phyloP scores from a whole-genome alignment of 805 yeast species.

The Yarrowia yakushimensis region DNA sequence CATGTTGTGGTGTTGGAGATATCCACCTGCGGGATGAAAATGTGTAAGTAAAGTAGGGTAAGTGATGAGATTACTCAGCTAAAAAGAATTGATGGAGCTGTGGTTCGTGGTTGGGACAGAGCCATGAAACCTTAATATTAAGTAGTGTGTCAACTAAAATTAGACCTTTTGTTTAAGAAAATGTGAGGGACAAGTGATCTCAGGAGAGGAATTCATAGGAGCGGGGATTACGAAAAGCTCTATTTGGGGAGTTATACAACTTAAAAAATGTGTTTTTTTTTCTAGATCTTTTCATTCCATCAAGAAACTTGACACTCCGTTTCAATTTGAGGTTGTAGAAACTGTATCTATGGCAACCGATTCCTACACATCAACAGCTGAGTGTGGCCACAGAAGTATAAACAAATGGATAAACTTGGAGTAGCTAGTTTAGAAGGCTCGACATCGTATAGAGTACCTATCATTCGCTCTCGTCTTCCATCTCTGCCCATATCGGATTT shows the following conservation, averaged over 20 bases:
- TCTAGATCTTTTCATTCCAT: not conserved
- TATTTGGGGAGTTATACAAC: not conserved
- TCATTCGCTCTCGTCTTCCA: no score
- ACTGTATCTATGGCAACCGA: not conserved
- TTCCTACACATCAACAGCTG: no score
- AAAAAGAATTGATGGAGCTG: not conserved
- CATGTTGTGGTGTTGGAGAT: conserved; percentile 24
- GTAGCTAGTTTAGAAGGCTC: no score
- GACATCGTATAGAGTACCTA: no score
- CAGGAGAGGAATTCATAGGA: not conserved
- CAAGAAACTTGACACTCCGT: no score
- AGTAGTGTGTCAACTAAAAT: not conserved
- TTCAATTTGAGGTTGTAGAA: no score
- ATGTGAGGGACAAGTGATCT: no score
- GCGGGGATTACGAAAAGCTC: not conserved
- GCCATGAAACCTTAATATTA: not conserved
- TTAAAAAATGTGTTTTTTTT: no score
- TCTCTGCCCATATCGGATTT: no score
- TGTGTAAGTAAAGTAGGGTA: conserved; percentile 21
- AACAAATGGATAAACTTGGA: no score
- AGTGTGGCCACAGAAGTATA: no score
- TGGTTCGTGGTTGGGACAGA: conserved; percentile 20
- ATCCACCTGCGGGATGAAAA: conserved; percentile 5
- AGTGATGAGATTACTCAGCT: conserved; percentile 6
- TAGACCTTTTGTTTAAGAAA: not conserved